These are phyloP conservation scores for Saturnispora bothae DNA, from an alignment of 805 yeast species.

Conservation along the genomic window DNA sequence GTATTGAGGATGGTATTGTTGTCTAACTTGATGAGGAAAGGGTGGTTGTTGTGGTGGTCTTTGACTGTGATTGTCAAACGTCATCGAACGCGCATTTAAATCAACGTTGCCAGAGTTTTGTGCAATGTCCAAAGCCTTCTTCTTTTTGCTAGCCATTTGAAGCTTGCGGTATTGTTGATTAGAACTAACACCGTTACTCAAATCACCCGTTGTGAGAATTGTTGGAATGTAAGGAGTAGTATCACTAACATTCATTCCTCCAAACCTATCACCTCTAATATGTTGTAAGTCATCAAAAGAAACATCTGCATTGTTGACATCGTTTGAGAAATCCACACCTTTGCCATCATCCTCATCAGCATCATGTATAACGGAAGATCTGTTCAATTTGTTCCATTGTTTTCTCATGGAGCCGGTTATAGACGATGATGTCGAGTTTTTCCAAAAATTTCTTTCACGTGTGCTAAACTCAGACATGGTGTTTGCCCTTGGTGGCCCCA, in stretches of 20 bases:
- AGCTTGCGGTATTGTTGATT: conserved; percentile 61
- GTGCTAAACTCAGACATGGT: conserved; percentile 4
- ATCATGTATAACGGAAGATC: conserved; percentile 7
- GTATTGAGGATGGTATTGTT: background rate
- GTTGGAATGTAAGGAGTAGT: conserved; percentile 74
- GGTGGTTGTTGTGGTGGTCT: conserved; percentile 5
- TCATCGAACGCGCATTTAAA: conserved; percentile 2
- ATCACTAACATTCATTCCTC: conserved; percentile 30
- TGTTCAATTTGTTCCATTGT: conserved; percentile 21
- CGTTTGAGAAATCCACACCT: conserved; percentile 23
- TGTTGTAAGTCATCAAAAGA: conserved; percentile 59
- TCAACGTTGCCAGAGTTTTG: conserved; percentile 9
- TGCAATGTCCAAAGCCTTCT: conserved; percentile 30
- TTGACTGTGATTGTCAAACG: conserved; percentile 12
- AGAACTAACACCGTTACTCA: conserved; percentile 26
- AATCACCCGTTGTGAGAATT: conserved; percentile 29
- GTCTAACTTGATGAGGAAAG: background rate
- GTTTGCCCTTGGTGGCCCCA: conserved; percentile 2
- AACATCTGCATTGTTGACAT: conserved; percentile 18
- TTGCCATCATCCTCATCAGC: conserved; percentile 23
- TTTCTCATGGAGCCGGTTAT: conserved; percentile 30
- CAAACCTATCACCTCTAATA: conserved; percentile 52
- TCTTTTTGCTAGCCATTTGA: conserved; percentile 56
- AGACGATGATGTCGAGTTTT: conserved; percentile 3
- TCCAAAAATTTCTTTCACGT: conserved; percentile 12